Conservation (phyloP, 495 filamentous ascomycete genomes). For the Mytilinidion resinicola region DNA sequence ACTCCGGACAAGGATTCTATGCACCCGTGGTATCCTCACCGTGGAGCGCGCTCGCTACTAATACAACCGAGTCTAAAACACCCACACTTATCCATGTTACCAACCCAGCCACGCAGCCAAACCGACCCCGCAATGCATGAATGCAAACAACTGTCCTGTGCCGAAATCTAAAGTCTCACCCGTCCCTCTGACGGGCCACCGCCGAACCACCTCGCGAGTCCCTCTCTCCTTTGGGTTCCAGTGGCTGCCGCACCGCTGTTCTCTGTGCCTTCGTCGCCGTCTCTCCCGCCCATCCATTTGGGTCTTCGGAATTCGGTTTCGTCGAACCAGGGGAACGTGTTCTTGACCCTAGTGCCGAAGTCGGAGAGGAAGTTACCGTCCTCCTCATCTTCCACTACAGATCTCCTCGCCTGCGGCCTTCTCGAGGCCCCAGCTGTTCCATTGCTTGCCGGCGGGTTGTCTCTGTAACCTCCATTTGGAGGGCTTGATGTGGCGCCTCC, state of each 20-base stretch:
- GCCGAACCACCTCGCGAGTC: conserved; percentile 49
- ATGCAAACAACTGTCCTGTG: too few relatives aligned
- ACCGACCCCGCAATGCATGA: too few relatives aligned
- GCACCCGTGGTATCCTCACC: too few relatives aligned
- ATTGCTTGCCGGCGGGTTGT: conserved; percentile 3
- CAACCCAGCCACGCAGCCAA: too few relatives aligned
- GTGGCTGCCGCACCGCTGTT: conserved; percentile 35
- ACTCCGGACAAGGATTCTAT: too few relatives aligned
- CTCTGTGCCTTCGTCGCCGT: conserved; percentile 37
- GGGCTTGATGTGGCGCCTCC: conserved; percentile 10
- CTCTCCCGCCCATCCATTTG: conserved; percentile 72
- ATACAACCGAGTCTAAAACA: too few relatives aligned
- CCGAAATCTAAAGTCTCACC: conserved; percentile 12
- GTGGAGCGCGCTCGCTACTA: too few relatives aligned
- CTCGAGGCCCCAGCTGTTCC: neutral
- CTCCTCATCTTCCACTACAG: conserved; percentile 46
- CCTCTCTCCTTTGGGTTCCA: conserved; percentile 28
- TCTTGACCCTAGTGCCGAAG: conserved; percentile 77
- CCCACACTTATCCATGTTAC: too few relatives aligned
- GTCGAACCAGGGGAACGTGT: conserved; percentile 63
- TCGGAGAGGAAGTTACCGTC: conserved; percentile 77
- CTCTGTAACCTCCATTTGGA: conserved; percentile 13
- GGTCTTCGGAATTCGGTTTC: conserved; percentile 77
- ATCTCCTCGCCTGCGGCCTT: conserved; percentile 11
- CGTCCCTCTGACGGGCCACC: conserved; percentile 38